Evolutionary conservation across 169 alveolate species (phyloP).

Genomic region (Miamiensis avidus): DNA sequence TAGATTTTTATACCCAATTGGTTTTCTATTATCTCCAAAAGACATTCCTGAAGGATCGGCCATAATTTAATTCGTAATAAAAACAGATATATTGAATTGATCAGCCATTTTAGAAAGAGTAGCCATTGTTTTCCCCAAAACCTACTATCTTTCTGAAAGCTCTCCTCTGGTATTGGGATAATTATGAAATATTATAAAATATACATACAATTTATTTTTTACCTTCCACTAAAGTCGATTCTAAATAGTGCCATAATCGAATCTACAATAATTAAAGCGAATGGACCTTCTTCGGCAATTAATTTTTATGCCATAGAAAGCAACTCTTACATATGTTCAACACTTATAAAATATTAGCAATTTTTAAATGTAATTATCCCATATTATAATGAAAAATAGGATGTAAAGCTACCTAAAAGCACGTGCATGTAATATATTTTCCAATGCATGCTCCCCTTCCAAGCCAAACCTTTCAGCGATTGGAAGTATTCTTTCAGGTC

Average conservation of each 20-base stretch:
- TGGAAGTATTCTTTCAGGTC: constrained; percentile 98
- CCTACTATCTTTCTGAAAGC: constrained; percentile 97
- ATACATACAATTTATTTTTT: background rate
- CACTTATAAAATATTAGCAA: background rate
- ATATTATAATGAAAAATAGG: too few relatives aligned
- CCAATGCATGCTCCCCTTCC: constrained; percentile 95
- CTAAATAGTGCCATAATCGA: constrained; percentile 97
- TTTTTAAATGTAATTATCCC: too few relatives aligned
- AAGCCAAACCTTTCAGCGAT: constrained; percentile 97
- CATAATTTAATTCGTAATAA: constrained; percentile 96
- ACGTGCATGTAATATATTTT: constrained; percentile 97
- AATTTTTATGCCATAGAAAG: background rate
- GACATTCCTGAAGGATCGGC: constrained; percentile 91
- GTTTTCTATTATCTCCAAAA: constrained; percentile 90
- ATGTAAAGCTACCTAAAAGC: constrained; percentile 97
- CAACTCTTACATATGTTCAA: background rate
- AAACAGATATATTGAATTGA: constrained; percentile 95
- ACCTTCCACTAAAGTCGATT: constrained; percentile 95
- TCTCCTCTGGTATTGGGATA: constrained; percentile 90
- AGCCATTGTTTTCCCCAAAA: constrained; percentile 94
- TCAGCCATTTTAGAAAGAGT: constrained; percentile 92
- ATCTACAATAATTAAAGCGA: constrained; percentile 96
- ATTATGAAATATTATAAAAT: too few relatives aligned
- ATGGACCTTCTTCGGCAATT: constrained; percentile 96
- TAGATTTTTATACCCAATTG: constrained; percentile 76